A percentile compares a stretch with the other conserved stretches of the same genome.
These are phyloP conservation scores for Cinchona pubescens DNA, from an alignment of 257 asterid genomes.

Conservation along the genomic window DNA sequence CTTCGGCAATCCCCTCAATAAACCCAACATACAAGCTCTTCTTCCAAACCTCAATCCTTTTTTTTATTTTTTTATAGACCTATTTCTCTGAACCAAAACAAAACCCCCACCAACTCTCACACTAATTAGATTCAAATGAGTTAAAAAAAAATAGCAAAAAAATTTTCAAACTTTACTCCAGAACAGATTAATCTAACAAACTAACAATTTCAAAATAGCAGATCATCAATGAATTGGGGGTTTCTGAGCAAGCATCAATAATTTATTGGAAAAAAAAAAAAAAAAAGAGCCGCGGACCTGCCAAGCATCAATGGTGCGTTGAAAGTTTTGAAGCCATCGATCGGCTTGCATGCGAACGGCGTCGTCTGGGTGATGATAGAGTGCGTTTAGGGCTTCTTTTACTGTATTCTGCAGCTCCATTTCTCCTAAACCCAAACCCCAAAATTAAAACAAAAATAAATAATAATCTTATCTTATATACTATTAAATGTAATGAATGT, in stretches of 20 bases:
- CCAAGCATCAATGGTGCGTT: constrained; percentile 97
- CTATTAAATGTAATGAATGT: neutral
- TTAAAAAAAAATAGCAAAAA: too few relatives aligned
- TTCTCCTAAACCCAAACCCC: neutral
- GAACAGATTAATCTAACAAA: constrained; percentile 7
- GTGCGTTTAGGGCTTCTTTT: constrained; percentile 98
- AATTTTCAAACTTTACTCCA: neutral
- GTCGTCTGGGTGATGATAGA: constrained; percentile 94
- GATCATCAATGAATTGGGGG: too few relatives aligned
- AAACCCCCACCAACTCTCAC: neutral
- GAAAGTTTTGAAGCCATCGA: constrained; percentile 96
- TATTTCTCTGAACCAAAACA: too few relatives aligned
- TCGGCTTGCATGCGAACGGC: constrained; percentile 93
- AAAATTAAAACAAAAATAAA: neutral
- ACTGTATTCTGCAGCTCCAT: constrained; percentile 98
- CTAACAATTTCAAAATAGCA: too few relatives aligned
- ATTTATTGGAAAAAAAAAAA: neutral
- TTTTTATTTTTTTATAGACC: too few relatives aligned
- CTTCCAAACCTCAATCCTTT: neutral
- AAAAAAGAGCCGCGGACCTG: constrained; percentile 48
- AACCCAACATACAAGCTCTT: neutral
- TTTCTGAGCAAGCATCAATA: too few relatives aligned
- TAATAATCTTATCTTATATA: neutral
- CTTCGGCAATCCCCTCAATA: neutral
- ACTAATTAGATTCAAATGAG: neutral